Conservation (phyloP, 805 yeast genomes). For the Metschnikowia matae region DNA sequence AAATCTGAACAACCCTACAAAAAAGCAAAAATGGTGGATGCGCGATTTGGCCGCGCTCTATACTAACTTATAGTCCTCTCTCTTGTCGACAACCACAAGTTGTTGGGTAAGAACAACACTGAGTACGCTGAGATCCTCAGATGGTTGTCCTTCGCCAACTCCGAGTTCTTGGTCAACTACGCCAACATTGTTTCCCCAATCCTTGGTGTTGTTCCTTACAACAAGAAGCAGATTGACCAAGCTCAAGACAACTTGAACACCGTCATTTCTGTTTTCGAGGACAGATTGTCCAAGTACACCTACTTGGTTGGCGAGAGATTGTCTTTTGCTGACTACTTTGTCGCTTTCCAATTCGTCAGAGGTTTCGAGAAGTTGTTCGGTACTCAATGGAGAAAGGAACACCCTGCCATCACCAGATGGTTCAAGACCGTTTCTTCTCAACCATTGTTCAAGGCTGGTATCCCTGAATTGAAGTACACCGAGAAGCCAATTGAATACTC, state of each 20-base stretch:
- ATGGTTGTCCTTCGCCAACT: constrained; percentile 76
- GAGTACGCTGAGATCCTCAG: constrained; percentile 65
- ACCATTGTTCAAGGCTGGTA: constrained; percentile 46
- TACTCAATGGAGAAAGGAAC: constrained; percentile 54
- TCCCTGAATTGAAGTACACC: constrained; percentile 51
- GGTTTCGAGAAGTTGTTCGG: constrained; percentile 61
- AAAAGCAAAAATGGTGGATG: neutral
- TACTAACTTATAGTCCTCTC: constrained; percentile 39
- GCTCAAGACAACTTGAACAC: constrained; percentile 32
- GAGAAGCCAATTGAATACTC: constrained; percentile 61
- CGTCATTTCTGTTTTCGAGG: constrained; percentile 47
- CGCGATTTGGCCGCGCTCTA: constrained; percentile 6
- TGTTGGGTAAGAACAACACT: constrained; percentile 61
- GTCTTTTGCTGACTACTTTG: constrained; percentile 62
- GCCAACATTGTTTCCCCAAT: constrained; percentile 56
- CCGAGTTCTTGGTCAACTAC: constrained; percentile 51
- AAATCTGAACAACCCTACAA: constrained; percentile 47
- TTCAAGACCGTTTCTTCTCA: constrained; percentile 49
- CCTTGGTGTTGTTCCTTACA: constrained; percentile 65
- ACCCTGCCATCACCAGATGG: constrained; percentile 71
- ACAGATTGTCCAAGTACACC: constrained; percentile 55
- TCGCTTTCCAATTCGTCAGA: constrained; percentile 47
- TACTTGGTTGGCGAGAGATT: constrained; percentile 64
- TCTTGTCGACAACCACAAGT: constrained; percentile 41
- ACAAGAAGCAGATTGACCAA: constrained; percentile 64